These are phyloP conservation scores for Paramecium bursaria DNA, from an alignment of 73 alveolate genomes.

Conservation along the genomic window DNA sequence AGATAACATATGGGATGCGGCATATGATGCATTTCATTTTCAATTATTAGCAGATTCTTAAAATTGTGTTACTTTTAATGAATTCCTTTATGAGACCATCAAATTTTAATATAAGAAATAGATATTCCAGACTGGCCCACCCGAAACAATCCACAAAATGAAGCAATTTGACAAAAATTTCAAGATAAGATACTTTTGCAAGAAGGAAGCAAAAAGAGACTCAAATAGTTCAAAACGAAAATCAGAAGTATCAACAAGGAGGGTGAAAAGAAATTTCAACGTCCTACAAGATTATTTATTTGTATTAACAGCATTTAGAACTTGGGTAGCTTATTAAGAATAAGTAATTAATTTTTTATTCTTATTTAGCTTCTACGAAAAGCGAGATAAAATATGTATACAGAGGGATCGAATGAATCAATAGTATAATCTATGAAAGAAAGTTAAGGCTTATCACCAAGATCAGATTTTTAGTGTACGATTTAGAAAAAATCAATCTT, in stretches of 20 bases:
- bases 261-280: conserved; percentile 37
- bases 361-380: background rate
- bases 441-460: too few species aligned
- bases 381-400: background rate
- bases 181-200: too few species aligned
- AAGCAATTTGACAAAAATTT: conserved; percentile 34
- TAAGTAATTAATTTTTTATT: background rate
- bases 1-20: conserved; percentile 64
- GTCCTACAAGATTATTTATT: conserved; percentile 26
- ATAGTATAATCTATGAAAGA: too few species aligned
- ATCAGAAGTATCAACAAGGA: background rate
- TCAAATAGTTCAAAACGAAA: conserved; percentile 1
- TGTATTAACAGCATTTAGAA: background rate
- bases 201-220: too few species aligned
- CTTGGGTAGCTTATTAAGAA: background rate
- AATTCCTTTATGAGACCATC: conserved; percentile 34
- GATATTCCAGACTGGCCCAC: conserved; percentile 22
- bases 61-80: conserved; percentile 1
- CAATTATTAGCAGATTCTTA: background rate
- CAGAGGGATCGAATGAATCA: background rate
- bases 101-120: conserved; percentile 7
- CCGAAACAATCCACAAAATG: conserved; percentile 16
- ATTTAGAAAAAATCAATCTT: too few species aligned
- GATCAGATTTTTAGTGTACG: too few species aligned
- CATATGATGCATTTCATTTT: conserved; percentile 35